Evolutionary conservation across 225 moss, liverwort and hornwort species (phyloP), one percentile per base, ranked within the genome.

Genomic region (Marchantia polymorpha): DNA sequence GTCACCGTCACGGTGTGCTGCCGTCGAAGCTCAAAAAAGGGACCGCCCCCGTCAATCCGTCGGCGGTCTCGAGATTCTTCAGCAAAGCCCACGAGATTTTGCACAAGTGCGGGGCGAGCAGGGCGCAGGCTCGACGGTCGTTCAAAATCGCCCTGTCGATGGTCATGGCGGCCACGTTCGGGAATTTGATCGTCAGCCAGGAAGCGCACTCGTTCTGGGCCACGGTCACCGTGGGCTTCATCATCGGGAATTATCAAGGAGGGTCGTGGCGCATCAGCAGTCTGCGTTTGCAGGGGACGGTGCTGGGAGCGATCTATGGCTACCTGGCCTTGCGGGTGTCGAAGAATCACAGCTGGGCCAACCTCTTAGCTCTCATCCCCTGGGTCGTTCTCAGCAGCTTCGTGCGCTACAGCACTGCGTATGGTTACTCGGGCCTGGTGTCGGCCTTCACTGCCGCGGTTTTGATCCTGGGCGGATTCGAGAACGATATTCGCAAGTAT

Each of bases 391-490:
- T 54, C 7, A 84, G 81, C 8, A 83, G 74, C 60, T 82, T 53
- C 31, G 39, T 87, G 59, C 82, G 84, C 6, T 79, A 64, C 23
- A 87, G 87, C 58, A 79, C 81, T 55, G 77, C 46, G 1, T 81
- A 87, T 51, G 87, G 87, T 2, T 87, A 87, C 61, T 79, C 82
- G 0, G 87, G 87, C 13, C 56, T 84, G 4, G 87, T 87, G 22
- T 87, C 87, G 7, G 81, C 84, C 49, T 78, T 84, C 65, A 84
- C 87, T 22, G 87, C 87, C 13, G 87, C 84, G 46, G 80, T 78
- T 49, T 82, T 87, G 84, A 87, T 87, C 12, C 29, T 82, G 48
- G 87, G 87, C 0, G 87, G 82, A 53, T 81, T 47, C 64, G 81
- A 83, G 8, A 20, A 30, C 19, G 79, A 82, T 0, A 61, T 84